These are phyloP conservation scores for Pluteus cervinus DNA, from an alignment of 768 basidiomycete genomes.

Conservation along the genomic window DNA sequence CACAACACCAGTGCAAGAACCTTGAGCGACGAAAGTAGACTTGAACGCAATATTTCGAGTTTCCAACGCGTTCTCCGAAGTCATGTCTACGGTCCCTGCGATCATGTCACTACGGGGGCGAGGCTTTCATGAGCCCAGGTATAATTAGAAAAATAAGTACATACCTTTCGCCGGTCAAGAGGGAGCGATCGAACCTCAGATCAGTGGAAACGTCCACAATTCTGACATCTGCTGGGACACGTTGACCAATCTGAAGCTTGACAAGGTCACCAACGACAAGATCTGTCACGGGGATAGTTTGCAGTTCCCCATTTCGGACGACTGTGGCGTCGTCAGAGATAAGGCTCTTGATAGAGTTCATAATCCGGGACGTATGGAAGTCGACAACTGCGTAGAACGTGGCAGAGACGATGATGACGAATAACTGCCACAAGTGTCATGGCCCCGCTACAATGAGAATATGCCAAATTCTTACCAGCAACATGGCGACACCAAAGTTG, in stretches of 20 bases:
- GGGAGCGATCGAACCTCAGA: conserved; percentile 45
- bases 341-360: conserved; percentile 52
- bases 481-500: conserved; percentile 47
- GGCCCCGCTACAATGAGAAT: conserved; percentile 9
- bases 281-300: conserved; percentile 44
- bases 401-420: conserved; percentile 35
- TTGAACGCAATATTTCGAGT: conserved; percentile 44
- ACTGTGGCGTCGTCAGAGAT: conserved; percentile 56
- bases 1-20: conserved; percentile 33
- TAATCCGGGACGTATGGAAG: conserved; percentile 41
- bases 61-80: conserved; percentile 43
- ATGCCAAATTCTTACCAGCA: conserved; percentile 31
- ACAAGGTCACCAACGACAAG: conserved; percentile 55
- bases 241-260: conserved; percentile 46
- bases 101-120: conserved; percentile 29
- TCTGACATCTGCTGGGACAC: conserved; percentile 55
- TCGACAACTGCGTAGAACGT: conserved; percentile 47
- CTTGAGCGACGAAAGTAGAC: conserved; percentile 36
- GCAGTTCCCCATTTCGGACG: conserved; percentile 41
- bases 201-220: conserved; percentile 47
- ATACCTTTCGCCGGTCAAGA: conserved; percentile 46
- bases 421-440: conserved; percentile 32
- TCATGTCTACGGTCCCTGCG: conserved; percentile 36
- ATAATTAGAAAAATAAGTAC: conserved; percentile 5
- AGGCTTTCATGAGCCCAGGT: conserved; percentile 1